phyloP scores from a whole-genome alignment of 305 asterid genomes.

The Coffea humblotiana region DNA sequence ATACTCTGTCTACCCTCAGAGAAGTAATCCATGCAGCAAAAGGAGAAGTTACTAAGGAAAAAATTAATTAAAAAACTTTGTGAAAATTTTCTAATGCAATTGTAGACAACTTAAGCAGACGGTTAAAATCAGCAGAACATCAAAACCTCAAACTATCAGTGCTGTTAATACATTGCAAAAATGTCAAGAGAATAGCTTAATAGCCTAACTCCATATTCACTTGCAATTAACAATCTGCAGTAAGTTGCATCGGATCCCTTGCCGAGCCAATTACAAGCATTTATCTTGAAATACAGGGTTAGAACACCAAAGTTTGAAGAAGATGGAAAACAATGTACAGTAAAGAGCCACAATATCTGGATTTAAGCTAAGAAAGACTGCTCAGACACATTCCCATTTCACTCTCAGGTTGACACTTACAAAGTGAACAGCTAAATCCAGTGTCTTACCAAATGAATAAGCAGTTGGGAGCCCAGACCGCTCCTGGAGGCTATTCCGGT shows the following conservation, averaged over 20 bases:
- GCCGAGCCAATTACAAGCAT: background rate
- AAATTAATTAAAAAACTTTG: background rate
- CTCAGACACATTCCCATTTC: slow-evolving; percentile 7
- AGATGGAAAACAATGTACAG: background rate
- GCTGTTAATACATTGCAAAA: background rate
- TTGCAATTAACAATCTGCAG: background rate
- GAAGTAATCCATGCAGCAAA: slow-evolving; percentile 5
- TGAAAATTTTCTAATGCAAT: background rate
- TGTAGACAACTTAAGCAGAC: background rate
- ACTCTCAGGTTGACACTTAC: background rate
- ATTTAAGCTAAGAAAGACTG: slow-evolving; percentile 14
- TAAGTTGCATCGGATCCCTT: background rate
- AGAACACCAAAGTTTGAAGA: background rate
- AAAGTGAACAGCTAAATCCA: slow-evolving; percentile 11
- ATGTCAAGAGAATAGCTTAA: background rate
- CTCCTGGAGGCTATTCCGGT: slow-evolving; percentile 90
- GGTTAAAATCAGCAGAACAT: background rate
- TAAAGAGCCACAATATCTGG: slow-evolving; percentile 7
- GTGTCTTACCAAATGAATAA: slow-evolving; percentile 76
- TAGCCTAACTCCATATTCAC: background rate
- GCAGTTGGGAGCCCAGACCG: slow-evolving; percentile 87
- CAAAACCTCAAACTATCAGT: background rate
- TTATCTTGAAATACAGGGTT: background rate
- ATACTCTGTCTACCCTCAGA: slow-evolving; percentile 66
- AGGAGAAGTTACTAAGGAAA: background rate